Conservation (phyloP, 495 filamentous ascomycete species). For the Penicillium malachiteum region DNA sequence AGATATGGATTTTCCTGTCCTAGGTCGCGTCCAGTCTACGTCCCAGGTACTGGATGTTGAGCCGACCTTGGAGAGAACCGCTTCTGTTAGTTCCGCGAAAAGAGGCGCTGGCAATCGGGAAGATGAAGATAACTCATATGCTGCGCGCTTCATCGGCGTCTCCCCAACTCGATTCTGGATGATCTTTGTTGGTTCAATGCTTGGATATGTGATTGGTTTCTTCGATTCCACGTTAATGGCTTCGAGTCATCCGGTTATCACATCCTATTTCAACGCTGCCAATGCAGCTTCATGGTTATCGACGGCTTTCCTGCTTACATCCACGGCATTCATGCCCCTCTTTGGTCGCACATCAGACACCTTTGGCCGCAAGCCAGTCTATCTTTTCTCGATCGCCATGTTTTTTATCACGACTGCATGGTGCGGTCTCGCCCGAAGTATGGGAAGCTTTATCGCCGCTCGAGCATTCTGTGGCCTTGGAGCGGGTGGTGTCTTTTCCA, state of each 20-base stretch:
- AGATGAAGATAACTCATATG: conserved; percentile 26
- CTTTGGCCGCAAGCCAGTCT: conserved; percentile 67
- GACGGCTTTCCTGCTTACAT: conserved; percentile 75
- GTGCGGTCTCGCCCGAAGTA: conserved; percentile 70
- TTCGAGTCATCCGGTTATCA: conserved; percentile 78
- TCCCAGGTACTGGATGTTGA: conserved; percentile 34
- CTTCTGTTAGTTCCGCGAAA: conserved; percentile 16
- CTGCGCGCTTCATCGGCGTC: conserved; percentile 44
- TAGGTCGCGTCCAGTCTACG: conserved; percentile 30
- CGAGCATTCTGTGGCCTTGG: conserved; percentile 72
- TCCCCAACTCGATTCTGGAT: conserved; percentile 50
- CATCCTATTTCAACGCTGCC: conserved; percentile 71
- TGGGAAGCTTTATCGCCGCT: conserved; percentile 70
- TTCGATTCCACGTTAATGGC: conserved; percentile 83
- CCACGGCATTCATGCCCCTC: conserved; percentile 70
- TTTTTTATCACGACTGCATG: conserved; percentile 68
- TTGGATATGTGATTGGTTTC: conserved; percentile 52
- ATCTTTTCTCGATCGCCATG: conserved; percentile 59
- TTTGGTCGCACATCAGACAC: conserved; percentile 72
- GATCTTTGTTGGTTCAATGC: conserved; percentile 50
- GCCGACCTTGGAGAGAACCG: conserved; percentile 26
- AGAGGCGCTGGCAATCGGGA: neutral
- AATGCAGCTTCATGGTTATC: conserved; percentile 81
- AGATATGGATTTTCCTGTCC: conserved; percentile 20
- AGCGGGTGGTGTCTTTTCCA: conserved; percentile 69